These are phyloP conservation scores for Colletotrichum somersetense DNA, from an alignment of 2,329 filamentous ascomycete genomes.

Conservation along the genomic window DNA sequence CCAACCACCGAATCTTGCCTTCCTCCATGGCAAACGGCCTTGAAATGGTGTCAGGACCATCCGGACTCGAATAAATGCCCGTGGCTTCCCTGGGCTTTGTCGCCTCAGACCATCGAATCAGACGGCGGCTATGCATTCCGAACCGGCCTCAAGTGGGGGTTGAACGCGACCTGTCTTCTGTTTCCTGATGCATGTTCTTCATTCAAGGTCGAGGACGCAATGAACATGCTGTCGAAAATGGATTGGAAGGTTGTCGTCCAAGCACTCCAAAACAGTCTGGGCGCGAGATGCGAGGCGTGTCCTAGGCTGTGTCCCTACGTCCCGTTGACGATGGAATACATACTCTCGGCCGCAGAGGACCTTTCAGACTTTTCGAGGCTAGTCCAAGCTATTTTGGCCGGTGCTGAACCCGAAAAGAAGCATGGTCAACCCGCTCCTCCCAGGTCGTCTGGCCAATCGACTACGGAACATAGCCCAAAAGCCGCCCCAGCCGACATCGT, in stretches of 20 bases:
- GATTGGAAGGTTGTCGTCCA: background rate
- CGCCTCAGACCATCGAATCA: background rate
- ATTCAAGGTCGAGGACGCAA: background rate
- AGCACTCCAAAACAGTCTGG: background rate
- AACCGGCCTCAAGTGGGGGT: background rate
- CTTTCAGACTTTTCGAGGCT: background rate
- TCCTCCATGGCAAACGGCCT: background rate
- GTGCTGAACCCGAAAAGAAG: no score
- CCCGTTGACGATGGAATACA: background rate
- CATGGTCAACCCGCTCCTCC: no score
- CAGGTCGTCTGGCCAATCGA: background rate
- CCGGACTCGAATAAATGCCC: background rate
- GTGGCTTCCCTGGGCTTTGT: conserved; percentile 7
- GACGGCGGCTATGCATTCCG: background rate
- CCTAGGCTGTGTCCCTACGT: background rate
- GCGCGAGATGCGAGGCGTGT: background rate
- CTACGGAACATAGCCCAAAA: no score
- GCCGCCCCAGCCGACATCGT: no score
- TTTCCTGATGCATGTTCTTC: background rate
- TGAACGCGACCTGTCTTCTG: background rate
- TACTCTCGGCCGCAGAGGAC: background rate
- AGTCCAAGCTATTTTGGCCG: background rate
- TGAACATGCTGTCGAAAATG: background rate
- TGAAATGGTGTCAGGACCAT: conserved; percentile 6
- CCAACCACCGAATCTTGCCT: background rate